Evolutionary conservation across 352 stramenopile genomes (phyloP).

Genomic region (Pythium dissimile): DNA sequence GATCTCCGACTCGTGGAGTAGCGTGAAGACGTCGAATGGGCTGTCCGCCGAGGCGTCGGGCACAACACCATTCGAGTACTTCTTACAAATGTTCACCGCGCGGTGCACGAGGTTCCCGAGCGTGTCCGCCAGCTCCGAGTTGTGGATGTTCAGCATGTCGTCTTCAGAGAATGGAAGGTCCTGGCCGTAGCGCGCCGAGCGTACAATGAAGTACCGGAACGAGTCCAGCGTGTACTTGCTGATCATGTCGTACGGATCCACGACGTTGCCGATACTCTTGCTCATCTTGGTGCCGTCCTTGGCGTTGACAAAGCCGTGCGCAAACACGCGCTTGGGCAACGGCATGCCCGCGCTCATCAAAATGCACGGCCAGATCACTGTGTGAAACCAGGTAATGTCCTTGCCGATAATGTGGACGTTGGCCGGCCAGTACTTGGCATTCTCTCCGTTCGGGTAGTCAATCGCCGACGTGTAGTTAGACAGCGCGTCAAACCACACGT

Average conservation of each 20-base stretch:
- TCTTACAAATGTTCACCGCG: conserved; percentile 94
- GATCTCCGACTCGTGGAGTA: conserved; percentile 77
- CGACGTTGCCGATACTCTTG: conserved; percentile 98
- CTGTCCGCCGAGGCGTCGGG: conserved; percentile 48
- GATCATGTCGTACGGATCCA: conserved; percentile 96
- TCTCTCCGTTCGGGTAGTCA: conserved; percentile 88
- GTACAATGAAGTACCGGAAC: conserved; percentile 93
- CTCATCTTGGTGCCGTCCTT: conserved; percentile 99
- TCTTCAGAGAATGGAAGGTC: conserved; percentile 93
- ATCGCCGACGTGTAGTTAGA: conserved; percentile 98
- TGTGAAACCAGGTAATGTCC: conserved; percentile 99
- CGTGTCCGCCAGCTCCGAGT: conserved; percentile 93
- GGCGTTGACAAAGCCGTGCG: conserved; percentile 98
- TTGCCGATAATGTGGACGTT: conserved; percentile 93
- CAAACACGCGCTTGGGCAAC: conserved; percentile 93
- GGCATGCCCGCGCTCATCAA: conserved; percentile 96
- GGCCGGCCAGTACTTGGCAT: conserved; percentile 78
- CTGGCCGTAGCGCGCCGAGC: conserved; percentile 92
- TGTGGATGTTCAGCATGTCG: conserved; percentile 96
- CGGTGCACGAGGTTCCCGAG: conserved; percentile 97
- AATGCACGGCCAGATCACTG: conserved; percentile 99
- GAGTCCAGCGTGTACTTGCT: conserved; percentile 93
- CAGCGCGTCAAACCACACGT: conserved; percentile 99
- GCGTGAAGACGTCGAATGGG: conserved; percentile 85
- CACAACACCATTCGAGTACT: conserved; percentile 91